These are phyloP conservation scores for Taxillus chinensis DNA, from an alignment of 164 flowering plant genomes.

Conservation along the genomic window DNA sequence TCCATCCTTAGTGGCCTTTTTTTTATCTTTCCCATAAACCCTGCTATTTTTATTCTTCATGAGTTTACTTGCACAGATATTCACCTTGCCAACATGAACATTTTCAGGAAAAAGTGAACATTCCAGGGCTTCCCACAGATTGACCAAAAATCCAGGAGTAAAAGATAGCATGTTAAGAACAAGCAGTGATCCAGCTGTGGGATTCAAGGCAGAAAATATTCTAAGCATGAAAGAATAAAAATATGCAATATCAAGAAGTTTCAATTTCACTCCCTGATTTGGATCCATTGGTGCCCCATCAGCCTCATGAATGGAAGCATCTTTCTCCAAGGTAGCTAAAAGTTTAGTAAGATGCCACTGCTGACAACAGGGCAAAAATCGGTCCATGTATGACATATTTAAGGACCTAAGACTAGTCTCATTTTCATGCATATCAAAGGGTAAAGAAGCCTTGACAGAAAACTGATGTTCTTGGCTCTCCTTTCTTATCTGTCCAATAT, in stretches of 20 bases:
- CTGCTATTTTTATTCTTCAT: constrained; percentile 17
- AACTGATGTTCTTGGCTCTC: constrained; percentile 19
- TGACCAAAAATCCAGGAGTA: constrained; percentile 70
- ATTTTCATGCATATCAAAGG: constrained; percentile 11
- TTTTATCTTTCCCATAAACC: constrained; percentile 33
- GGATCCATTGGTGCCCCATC: constrained; percentile 8
- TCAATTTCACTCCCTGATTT: constrained; percentile 20
- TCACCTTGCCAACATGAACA: constrained; percentile 5
- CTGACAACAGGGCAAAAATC: constrained; percentile 62
- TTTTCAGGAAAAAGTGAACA: constrained; percentile 30
- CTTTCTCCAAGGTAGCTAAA: constrained; percentile 28
- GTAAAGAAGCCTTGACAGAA: constrained; percentile 14
- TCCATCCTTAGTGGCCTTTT: constrained; percentile 34
- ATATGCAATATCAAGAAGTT: constrained; percentile 53
- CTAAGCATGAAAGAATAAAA: constrained; percentile 70
- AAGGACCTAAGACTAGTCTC: constrained; percentile 23
- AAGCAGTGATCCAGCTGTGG: constrained; percentile 50
- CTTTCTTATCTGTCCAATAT: constrained; percentile 24
- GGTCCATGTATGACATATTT: constrained; percentile 40
- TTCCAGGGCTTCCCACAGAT: constrained; percentile 63
- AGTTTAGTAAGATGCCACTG: constrained; percentile 85
- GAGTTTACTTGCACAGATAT: constrained; percentile 13
- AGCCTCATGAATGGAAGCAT: constrained; percentile 6
- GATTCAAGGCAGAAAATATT: constrained; percentile 56
- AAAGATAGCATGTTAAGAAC: constrained; percentile 87